Percentiles rank a stretch among this genome's conserved stretches.
These are phyloP conservation scores for Arabidopsis hybrid DNA, from an alignment of 441 rosid genomes.

Conservation along the genomic window DNA sequence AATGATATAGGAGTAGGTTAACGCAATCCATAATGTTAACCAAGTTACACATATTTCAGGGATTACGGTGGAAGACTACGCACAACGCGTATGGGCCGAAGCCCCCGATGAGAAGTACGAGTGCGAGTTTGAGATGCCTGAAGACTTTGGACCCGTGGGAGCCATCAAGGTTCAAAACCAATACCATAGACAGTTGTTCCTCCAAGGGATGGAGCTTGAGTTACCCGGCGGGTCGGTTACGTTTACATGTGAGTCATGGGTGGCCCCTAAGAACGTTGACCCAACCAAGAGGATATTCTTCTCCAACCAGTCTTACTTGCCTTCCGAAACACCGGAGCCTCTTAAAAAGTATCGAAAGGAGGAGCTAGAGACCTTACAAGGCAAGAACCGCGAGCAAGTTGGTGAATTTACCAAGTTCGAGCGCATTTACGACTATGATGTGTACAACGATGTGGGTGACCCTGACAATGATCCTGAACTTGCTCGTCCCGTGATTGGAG, in stretches of 20 bases:
- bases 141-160: conserved; percentile 65
- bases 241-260: conserved; percentile 63
- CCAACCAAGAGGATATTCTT: too few relatives aligned
- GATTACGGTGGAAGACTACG: conserved; percentile 56
- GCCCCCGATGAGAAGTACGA: conserved; percentile 50
- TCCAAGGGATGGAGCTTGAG: conserved; percentile 61
- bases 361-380: too few relatives aligned
- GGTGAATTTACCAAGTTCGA: too few relatives aligned
- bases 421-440: too few relatives aligned
- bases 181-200: conserved; percentile 62
- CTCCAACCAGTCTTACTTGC: too few relatives aligned
- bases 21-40: neutral
- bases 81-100: conserved; percentile 44
- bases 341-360: too few relatives aligned
- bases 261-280: too few relatives aligned
- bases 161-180: conserved; percentile 69
- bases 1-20: neutral
- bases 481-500: too few relatives aligned
- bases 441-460: too few relatives aligned
- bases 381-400: too few relatives aligned
- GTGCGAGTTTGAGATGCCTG: conserved; percentile 55
- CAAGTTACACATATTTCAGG: conserved; percentile 38
- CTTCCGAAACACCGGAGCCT: too few relatives aligned
- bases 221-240: conserved; percentile 46
- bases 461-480: too few relatives aligned